Conservation (phyloP, 768 basidiomycete species). For the Panaeolus papilionaceus region DNA sequence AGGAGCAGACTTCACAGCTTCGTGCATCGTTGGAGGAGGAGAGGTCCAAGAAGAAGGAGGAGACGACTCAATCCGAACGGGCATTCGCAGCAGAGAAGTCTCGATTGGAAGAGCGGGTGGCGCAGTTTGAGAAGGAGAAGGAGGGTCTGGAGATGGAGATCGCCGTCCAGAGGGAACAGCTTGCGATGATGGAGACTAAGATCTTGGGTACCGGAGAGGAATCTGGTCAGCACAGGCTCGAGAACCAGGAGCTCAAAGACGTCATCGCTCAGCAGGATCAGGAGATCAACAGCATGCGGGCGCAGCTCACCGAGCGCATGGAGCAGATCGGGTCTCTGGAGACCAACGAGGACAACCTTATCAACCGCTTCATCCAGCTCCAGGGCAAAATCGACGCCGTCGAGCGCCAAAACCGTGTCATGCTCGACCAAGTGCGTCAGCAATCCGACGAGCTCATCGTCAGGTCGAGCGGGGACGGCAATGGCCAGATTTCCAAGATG, state of each 20-base stretch:
- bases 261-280: slow-evolving; percentile 18
- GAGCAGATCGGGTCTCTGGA: slow-evolving; percentile 33
- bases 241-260: slow-evolving; percentile 19
- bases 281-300: slow-evolving; percentile 20
- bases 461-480: slow-evolving; percentile 17
- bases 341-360: slow-evolving; percentile 25
- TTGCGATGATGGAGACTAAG: slow-evolving; percentile 17
- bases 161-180: slow-evolving; percentile 1
- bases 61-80: slow-evolving; percentile 24
- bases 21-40: slow-evolving; percentile 19
- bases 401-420: slow-evolving; percentile 38
- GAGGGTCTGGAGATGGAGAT: slow-evolving; percentile 11
- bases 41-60: slow-evolving; percentile 20
- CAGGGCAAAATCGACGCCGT: slow-evolving; percentile 27
- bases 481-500: slow-evolving; percentile 20
- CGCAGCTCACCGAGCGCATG: slow-evolving; percentile 21
- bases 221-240: not conserved
- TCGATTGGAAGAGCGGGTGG: slow-evolving; percentile 13
- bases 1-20: slow-evolving; percentile 20
- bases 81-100: slow-evolving; percentile 19
- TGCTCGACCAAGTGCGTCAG: slow-evolving; percentile 40
- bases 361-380: slow-evolving; percentile 29
- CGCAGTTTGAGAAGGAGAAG: slow-evolving; percentile 18
- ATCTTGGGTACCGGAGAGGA: slow-evolving; percentile 17
- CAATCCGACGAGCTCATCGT: slow-evolving; percentile 36